Evolutionary conservation across 148 eudicot genomes (phyloP).

Genomic region (Dysphania ambrosioides): DNA sequence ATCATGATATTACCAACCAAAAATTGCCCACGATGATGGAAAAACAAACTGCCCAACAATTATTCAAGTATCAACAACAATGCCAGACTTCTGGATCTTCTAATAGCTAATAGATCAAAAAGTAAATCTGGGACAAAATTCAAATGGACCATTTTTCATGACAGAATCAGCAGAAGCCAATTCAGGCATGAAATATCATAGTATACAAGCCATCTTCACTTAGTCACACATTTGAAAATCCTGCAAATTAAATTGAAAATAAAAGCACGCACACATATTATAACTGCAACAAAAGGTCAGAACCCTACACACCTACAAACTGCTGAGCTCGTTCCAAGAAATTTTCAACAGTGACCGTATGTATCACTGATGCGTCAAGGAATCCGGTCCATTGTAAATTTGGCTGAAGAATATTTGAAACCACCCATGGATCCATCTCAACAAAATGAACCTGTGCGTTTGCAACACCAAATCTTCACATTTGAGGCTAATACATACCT

Average conservation of each 20-base stretch:
- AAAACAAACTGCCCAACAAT: background rate
- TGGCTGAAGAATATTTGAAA: constrained; percentile 74
- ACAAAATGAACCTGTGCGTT: constrained; percentile 74
- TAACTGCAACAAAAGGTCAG: background rate
- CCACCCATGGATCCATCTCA: constrained; percentile 99
- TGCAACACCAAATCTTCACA: constrained; percentile 5
- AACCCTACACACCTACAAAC: constrained; percentile 42
- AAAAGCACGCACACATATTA: constrained; percentile 5
- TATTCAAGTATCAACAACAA: background rate
- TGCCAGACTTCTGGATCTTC: background rate
- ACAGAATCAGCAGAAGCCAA: background rate
- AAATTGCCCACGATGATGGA: background rate
- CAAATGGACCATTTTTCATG: background rate
- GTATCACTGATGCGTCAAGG: constrained; percentile 71
- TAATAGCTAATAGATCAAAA: background rate
- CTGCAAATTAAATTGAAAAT: background rate
- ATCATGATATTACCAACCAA: background rate
- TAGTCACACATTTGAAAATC: background rate
- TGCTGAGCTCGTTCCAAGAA: constrained; percentile 64
- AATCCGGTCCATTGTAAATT: constrained; percentile 81
- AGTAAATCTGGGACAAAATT: background rate
- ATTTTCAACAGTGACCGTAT: constrained; percentile 66
- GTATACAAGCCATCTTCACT: background rate
- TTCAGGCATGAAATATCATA: background rate
- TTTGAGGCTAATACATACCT: constrained; percentile 13